Percentiles rank a stretch among this genome's conserved stretches.
Evolutionary conservation across 2,329 filamentous ascomycete species (phyloP).

Genomic region (Fusarium annulatum): DNA sequence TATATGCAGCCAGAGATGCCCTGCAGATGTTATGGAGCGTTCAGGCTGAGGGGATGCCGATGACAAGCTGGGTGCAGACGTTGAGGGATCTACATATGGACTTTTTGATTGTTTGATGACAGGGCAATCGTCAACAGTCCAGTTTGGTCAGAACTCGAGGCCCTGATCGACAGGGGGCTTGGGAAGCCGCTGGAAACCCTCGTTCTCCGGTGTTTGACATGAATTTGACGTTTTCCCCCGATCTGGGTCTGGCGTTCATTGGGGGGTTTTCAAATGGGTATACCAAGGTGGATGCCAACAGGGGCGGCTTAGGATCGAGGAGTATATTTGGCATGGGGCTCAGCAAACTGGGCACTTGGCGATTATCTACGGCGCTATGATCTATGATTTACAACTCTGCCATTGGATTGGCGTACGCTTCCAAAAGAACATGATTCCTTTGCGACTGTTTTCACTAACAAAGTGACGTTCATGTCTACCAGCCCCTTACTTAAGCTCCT

Average conservation of each 20-base stretch:
- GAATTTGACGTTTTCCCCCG: neutral
- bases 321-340: neutral
- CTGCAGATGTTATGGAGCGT: constrained; percentile 57
- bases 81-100: constrained; percentile 56
- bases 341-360: neutral
- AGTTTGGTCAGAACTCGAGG: neutral
- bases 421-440: neutral
- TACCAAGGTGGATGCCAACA: neutral
- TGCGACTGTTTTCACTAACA: neutral
- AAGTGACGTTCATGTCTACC: neutral
- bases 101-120: constrained; percentile 52
- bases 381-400: neutral
- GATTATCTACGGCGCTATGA: constrained; percentile 6
- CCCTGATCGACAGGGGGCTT: neutral
- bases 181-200: no score
- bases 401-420: neutral
- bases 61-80: constrained; percentile 57
- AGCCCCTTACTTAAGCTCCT: neutral
- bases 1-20: constrained; percentile 59
- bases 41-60: constrained; percentile 47
- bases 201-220: no score
- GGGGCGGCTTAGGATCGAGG: neutral
- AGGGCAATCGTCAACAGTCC: constrained; percentile 33
- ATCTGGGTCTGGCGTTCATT: neutral
- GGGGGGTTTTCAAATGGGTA: neutral